These are phyloP conservation scores for Candida easanensis DNA, from an alignment of 805 yeast species.

Conservation along the genomic window DNA sequence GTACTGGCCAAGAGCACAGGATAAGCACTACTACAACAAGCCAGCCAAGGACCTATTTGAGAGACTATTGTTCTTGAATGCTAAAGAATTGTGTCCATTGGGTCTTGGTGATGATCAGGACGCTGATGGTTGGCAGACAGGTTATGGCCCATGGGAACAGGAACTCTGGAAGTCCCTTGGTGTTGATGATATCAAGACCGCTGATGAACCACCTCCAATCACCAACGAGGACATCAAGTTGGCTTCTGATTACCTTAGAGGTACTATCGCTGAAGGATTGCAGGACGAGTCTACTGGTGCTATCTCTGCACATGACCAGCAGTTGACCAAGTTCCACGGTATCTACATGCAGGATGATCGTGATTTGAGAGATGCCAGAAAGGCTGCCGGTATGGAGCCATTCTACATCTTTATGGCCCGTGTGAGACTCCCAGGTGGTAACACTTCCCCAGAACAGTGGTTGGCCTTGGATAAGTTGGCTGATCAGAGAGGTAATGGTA, in stretches of 20 bases:
- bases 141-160: slow-evolving; percentile 85
- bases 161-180: slow-evolving; percentile 85
- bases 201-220: slow-evolving; percentile 87
- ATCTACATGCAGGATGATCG: slow-evolving; percentile 98
- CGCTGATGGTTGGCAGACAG: slow-evolving; percentile 92
- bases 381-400: slow-evolving; percentile 90
- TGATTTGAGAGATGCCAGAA: slow-evolving; percentile 90
- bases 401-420: slow-evolving; percentile 97
- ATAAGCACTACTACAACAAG: slow-evolving; percentile 88
- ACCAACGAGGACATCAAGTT: slow-evolving; percentile 96
- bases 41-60: slow-evolving; percentile 75
- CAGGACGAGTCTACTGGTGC: slow-evolving; percentile 84
- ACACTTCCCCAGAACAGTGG: slow-evolving; percentile 87
- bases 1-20: slow-evolving; percentile 98
- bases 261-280: slow-evolving; percentile 87
- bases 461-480: slow-evolving; percentile 79
- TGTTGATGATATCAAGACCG: slow-evolving; percentile 76
- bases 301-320: slow-evolving; percentile 86
- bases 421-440: slow-evolving; percentile 92
- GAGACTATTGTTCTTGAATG: slow-evolving; percentile 69
- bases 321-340: slow-evolving; percentile 95
- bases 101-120: slow-evolving; percentile 98
- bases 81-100: slow-evolving; percentile 63
- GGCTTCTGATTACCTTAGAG: slow-evolving; percentile 83
- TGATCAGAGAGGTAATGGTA: slow-evolving; percentile 83